A percentile compares a stretch with the other conserved stretches of the same genome.
These are phyloP conservation scores for Trapa incisa DNA, from an alignment of 345 rosid species.

Conservation along the genomic window DNA sequence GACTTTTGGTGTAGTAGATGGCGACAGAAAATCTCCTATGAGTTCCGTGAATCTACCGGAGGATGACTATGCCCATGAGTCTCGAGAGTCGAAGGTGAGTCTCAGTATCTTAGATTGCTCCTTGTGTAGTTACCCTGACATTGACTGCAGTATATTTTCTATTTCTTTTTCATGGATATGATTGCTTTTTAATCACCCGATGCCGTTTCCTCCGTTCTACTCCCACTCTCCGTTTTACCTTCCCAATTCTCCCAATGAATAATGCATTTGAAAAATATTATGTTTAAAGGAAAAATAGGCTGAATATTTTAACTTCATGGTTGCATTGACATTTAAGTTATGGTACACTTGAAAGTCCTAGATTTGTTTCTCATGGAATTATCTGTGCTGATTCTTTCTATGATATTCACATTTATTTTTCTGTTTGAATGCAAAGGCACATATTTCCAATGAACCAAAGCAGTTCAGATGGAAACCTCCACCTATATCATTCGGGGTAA, in stretches of 20 bases:
- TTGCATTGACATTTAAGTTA: not conserved
- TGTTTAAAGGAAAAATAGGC: not conserved
- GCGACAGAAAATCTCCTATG: constrained; percentile 29
- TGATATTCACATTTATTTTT: not conserved
- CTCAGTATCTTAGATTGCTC: not conserved
- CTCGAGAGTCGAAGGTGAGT: constrained; percentile 39
- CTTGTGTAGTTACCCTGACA: not conserved
- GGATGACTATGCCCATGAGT: constrained; percentile 17
- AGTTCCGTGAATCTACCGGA: constrained; percentile 1
- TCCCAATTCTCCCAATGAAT: not conserved
- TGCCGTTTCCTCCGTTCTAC: not conserved
- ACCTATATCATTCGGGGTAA: constrained; percentile 30
- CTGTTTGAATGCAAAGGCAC: constrained; percentile 10
- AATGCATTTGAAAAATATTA: not conserved
- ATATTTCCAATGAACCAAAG: constrained; percentile 49
- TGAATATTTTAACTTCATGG: not conserved
- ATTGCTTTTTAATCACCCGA: not conserved
- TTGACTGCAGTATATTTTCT: not conserved
- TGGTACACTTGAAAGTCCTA: not conserved
- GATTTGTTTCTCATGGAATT: not conserved
- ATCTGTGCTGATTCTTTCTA: not conserved
- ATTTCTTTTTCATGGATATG: not conserved
- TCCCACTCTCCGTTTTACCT: not conserved
- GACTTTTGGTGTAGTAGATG: constrained; percentile 28
- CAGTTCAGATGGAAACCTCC: constrained; percentile 45